Conservation (phyloP, 2,329 filamentous ascomycete species). For the Leptodontidium sp. region DNA sequence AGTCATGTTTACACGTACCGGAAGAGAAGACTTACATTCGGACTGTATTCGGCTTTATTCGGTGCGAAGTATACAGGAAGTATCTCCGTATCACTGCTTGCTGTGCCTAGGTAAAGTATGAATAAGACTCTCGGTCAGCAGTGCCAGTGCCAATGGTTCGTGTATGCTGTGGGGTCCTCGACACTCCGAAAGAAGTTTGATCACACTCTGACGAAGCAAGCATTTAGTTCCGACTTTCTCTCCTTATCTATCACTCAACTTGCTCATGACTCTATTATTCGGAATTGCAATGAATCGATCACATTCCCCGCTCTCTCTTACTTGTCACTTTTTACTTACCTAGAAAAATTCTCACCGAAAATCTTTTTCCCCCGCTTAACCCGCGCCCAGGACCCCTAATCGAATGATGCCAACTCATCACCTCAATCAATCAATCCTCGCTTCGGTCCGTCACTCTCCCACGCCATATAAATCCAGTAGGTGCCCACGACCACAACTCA, state of each 20-base stretch:
- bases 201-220: no score
- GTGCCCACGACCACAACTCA: not conserved
- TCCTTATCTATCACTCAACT: no score
- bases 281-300: not conserved
- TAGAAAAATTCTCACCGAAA: not conserved
- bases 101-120: not conserved
- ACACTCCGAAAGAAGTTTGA: not conserved
- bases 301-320: no score
- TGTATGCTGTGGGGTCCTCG: not conserved
- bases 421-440: not conserved
- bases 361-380: not conserved
- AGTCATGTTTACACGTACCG: no score
- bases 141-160: not conserved
- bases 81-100: not conserved
- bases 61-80: not conserved
- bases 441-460: not conserved
- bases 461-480: not conserved
- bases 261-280: no score
- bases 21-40: not conserved
- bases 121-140: not conserved
- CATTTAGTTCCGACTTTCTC: no score
- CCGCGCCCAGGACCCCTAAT: not conserved
- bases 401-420: constrained; percentile 12
- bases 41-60: constrained; percentile 3
- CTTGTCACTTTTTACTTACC: not conserved